A percentile compares a stretch with the other conserved stretches of the same genome.
phyloP scores from a whole-genome alignment of 108 stramenopile genomes.

The Skeletonema marinoi region DNA sequence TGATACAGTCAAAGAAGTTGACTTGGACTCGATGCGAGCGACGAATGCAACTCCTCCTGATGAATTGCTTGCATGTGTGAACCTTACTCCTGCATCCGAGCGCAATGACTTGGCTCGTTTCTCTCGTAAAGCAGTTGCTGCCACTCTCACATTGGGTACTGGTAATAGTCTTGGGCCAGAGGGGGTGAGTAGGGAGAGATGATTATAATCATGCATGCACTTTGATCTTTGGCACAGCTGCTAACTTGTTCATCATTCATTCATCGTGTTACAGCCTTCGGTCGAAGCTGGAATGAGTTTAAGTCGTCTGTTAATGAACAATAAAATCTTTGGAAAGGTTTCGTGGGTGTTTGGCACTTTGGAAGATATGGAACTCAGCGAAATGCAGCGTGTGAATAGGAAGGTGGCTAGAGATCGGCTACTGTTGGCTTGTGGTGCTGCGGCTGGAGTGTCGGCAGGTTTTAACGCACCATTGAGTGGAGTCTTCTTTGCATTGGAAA shows the following conservation, averaged over 20 bases:
- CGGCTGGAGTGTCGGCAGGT: constrained; percentile 92
- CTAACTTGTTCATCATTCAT: neutral
- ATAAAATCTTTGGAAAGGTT: constrained; percentile 25
- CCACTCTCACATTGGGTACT: constrained; percentile 86
- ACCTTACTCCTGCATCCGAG: constrained; percentile 35
- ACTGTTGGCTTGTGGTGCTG: constrained; percentile 84
- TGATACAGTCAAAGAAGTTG: constrained; percentile 72
- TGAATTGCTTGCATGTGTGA: constrained; percentile 23
- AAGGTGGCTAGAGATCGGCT: constrained; percentile 62
- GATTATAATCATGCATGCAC: neutral
- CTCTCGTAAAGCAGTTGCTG: constrained; percentile 74
- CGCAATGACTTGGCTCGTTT: constrained; percentile 53
- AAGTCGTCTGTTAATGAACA: constrained; percentile 58
- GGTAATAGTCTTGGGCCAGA: constrained; percentile 91
- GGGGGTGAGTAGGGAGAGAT: constrained; percentile 32
- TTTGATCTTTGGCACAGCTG: neutral
- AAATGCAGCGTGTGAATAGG: constrained; percentile 35
- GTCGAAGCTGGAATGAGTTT: constrained; percentile 86
- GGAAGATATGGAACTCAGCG: constrained; percentile 37
- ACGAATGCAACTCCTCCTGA: constrained; percentile 30
- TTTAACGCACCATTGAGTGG: constrained; percentile 95
- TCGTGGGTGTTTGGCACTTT: constrained; percentile 37
- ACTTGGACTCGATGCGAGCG: constrained; percentile 52
- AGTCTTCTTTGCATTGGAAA: constrained; percentile 93
- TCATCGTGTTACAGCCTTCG: constrained; percentile 37